Evolutionary conservation across 495 filamentous ascomycete species (phyloP), one percentile per base, ranked within the genome.

Genomic region (Cetradonia linearis): DNA sequence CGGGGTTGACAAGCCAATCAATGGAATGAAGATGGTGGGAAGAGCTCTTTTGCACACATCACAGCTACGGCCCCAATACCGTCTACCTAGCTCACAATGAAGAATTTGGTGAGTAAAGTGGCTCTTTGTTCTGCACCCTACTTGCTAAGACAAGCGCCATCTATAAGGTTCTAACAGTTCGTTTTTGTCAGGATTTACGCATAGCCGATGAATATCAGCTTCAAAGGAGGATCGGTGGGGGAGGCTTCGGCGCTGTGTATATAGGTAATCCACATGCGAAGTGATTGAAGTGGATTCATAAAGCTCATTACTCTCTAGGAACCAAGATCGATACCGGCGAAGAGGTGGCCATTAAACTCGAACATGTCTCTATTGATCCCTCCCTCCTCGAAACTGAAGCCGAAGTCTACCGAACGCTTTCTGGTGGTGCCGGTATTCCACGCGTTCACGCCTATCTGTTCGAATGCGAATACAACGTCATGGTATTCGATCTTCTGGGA

Each of bases 301-400:
- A 61, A 16, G 14, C 59, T 61, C 34, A 61, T 47, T 1, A n/a
- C 20, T 0, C 20, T 31, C 52, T 0, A 61, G 59, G 33, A 61
- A 66, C 65, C 64, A 68, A 72, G 54, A 48, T 73, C 42, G 36
- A 67, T 44, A 63, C 62, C 18, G 67, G 61, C 42, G 57, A 69
- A 59, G 92, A 97, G 74, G 95, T 97, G 66, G 92, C 92, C 71
- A 97, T 96, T 76, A 97, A 96, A 78, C 89, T 97, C 56, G 92
- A 96, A 77, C 94, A 87, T 60, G 91, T 96, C 72, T 96, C 95
- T 79, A 92, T 91, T 65, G 95, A 96, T 80, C 91, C 96, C 73
- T 91, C 92, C 42, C 91, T 96, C 72, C 86, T 97, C 47, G 91
- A 96, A 75, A 95, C 95, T 79, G 92, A 97, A 73, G 91, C 91